A percentile compares a stretch with the other conserved stretches of the same genome.
These are phyloP conservation scores for Trametes meyenii DNA, from an alignment of 768 basidiomycete species.

Conservation along the genomic window DNA sequence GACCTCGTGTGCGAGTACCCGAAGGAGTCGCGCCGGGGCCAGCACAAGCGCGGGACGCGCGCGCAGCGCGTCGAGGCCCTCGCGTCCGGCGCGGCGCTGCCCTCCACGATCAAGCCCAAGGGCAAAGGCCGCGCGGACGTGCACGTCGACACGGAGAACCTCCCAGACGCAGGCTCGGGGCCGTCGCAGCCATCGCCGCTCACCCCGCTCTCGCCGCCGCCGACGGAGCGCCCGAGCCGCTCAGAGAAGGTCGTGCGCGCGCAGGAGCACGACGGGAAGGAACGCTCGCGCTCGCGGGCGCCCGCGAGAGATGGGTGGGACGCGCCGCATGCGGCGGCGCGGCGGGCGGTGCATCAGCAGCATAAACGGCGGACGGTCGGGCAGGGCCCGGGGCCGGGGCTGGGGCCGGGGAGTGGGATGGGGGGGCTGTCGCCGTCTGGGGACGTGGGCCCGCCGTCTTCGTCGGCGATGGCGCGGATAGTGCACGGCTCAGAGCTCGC, in stretches of 20 bases:
- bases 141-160: neutral
- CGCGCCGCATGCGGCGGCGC: conserved; percentile 2
- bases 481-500: neutral
- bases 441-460: too few species aligned
- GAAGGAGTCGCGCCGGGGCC: conserved; percentile 52
- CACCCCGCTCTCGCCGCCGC: conserved; percentile 1
- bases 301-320: conserved; percentile 6
- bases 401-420: neutral
- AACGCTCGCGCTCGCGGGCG: conserved; percentile 13
- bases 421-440: too few species aligned
- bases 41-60: conserved; percentile 41
- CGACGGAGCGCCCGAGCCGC: conserved; percentile 9
- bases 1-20: conserved; percentile 50
- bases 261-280: conserved; percentile 10
- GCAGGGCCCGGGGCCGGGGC: neutral
- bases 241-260: conserved; percentile 11
- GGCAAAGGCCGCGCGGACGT: neutral
- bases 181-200: conserved; percentile 1
- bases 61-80: conserved; percentile 25
- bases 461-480: neutral
- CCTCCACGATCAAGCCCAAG: neutral
- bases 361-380: conserved; percentile 3
- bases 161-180: neutral
- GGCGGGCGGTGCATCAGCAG: conserved; percentile 8
- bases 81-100: conserved; percentile 7